Evolutionary conservation across 2,329 filamentous ascomycete genomes (phyloP), one percentile per base, ranked within the genome.

Genomic region (Dactylonectria estremocensis): DNA sequence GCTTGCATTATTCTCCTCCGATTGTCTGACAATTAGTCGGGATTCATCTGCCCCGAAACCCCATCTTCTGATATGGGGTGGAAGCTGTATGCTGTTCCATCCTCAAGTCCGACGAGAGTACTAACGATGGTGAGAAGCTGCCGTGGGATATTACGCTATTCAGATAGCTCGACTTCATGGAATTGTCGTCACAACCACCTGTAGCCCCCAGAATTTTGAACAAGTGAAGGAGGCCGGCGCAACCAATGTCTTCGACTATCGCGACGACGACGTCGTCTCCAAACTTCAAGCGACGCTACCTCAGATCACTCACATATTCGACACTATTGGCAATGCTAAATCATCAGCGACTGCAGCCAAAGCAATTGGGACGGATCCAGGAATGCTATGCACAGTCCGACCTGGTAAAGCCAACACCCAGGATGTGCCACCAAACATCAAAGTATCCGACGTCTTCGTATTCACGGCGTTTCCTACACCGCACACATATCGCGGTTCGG

Each of bases 401-500:
- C 83, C 82, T 0, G 82, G 80, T 1, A 84, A 83, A 53, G 79
- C 76, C 0, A 77, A 82, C 56, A 85, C 81, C 0, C 75, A 82
- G 18, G 66, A 77, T 43, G 80, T 84, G 0, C 66, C 76, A 0
- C 55, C 71, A 5, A 69, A 73, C 1, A 74, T 79, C 1, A 77
- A 76, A 16, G 78, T 85, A 1, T 82, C 80, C 0, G 82, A 83
- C 72, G 82, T 85, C 0, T 71, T 85, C 11, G 82, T 85, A 0
- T 84, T 80, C 74, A 83, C 81, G 0, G 81, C 79, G 0, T 85
- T 85, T 45, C 66, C 82, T 3, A 83, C 82, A 8, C 78, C 83
- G 2, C 81, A 84, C 58, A 63, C 61, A 0, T 84, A 84, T 67
- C 70, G 71, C 2, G 67, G 69, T 0, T 60, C 33, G 74, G 77